Percentiles rank a stretch among this genome's conserved stretches.
These are phyloP conservation scores for Ophiostoma tasmaniense DNA, from an alignment of 2,329 filamentous ascomycete genomes.

Conservation along the genomic window DNA sequence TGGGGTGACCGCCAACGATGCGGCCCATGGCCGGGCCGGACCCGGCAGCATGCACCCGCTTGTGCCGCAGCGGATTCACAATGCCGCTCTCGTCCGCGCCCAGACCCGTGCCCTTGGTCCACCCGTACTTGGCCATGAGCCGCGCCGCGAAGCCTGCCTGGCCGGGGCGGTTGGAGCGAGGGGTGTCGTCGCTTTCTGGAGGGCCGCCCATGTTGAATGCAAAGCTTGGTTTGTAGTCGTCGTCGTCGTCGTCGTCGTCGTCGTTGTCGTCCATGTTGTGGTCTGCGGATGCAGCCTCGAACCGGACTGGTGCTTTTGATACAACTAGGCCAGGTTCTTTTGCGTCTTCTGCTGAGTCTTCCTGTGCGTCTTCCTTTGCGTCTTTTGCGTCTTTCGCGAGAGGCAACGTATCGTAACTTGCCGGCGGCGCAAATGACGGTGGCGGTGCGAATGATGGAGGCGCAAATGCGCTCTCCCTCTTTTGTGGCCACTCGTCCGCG, in stretches of 20 bases:
- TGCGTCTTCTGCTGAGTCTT: too few relatives aligned
- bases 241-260: conserved; percentile 11
- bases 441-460: conserved; percentile 28
- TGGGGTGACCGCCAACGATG: conserved; percentile 65
- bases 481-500: conserved; percentile 27
- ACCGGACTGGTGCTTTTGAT: conserved; percentile 69
- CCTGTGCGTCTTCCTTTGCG: too few relatives aligned
- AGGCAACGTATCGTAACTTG: neutral
- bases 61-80: conserved; percentile 74
- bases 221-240: conserved; percentile 11
- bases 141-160: conserved; percentile 79
- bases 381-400: too few relatives aligned
- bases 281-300: conserved; percentile 36
- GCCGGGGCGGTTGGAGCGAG: conserved; percentile 59
- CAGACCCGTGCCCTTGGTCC: conserved; percentile 78
- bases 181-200: conserved; percentile 19
- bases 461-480: conserved; percentile 37
- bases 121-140: conserved; percentile 89
- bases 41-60: conserved; percentile 75
- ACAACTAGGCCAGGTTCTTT: conserved; percentile 47
- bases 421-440: conserved; percentile 42
- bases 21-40: conserved; percentile 58
- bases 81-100: conserved; percentile 79
- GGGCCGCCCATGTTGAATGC: neutral
- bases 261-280: conserved; percentile 17